Evolutionary conservation across 1,284 basidiomycete genomes (phyloP), one percentile per base, ranked within the genome.

Genomic region (Bothia castanella): DNA sequence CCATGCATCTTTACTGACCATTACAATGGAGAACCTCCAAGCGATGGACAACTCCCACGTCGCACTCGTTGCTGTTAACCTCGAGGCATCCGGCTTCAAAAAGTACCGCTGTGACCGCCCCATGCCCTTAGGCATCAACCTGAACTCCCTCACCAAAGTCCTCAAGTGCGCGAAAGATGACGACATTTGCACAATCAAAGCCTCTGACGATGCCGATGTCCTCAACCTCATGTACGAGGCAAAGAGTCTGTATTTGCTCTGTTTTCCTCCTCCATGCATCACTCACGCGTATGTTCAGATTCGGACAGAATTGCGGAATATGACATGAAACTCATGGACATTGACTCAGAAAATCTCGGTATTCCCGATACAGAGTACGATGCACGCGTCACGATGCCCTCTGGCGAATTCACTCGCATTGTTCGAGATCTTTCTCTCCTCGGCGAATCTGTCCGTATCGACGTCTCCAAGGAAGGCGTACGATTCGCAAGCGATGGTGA

Each of bases 1-100:
- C 3, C 14, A 0, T 13, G 2, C 23, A 16, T 19, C 8, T 3
- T 17, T 14, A 4, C 36, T 60, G 30, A 56, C 27, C 13, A 2
- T 40, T 0, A 13, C 8, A 5, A 27, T 12, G 4, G 42, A 87
- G 84, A 83, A 83, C 50, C 80, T 97, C 14, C 97, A 99, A 78
- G 96, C 97, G 1, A 99, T 99, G 97, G 97, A 99, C 78, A 98
- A 97, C 80, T 98, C 96, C 7, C 97, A 99, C 72, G 96, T 99
- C 63, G 97, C 96, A 1, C 87, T 98, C 53, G 96, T 98, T 34
- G 75, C 91, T 9, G 89, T 96, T 44, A 80, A 86, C 56, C 80
- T 97, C 43, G 73, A 85, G 27, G 79, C 83, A 1, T 74, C 79
- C 0, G 90, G 90, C 29, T 97, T 97, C 76, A 83, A 89, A 64